Percentiles rank a stretch among this genome's conserved stretches.
Evolutionary conservation across 495 filamentous ascomycete genomes (phyloP).

Genomic region (Corynascus novoguineensis): DNA sequence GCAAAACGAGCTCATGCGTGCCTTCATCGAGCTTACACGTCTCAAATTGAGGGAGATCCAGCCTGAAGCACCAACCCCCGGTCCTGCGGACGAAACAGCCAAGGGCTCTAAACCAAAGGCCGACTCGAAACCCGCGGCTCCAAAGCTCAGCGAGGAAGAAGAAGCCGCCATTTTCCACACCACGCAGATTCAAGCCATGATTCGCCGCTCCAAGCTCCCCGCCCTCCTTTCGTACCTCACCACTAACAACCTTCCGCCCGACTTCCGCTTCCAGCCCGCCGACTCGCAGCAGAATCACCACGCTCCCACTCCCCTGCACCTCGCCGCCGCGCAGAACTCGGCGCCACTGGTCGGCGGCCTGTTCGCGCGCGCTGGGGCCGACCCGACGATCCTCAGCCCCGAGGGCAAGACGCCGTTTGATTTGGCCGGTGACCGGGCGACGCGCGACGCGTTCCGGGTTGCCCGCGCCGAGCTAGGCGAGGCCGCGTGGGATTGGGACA

Average conservation of each 20-base stretch:
- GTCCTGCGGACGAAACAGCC: conserved; percentile 39
- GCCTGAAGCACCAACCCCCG: conserved; percentile 50
- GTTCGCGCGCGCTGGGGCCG: conserved; percentile 65
- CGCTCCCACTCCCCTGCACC: conserved; percentile 77
- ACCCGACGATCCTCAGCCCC: conserved; percentile 65
- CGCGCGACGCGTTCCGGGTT: conserved; percentile 86
- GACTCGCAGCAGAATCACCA: conserved; percentile 69
- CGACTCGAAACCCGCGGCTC: conserved; percentile 40
- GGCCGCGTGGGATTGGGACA: conserved; percentile 70
- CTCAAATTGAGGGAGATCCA: conserved; percentile 72
- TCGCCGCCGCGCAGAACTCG: conserved; percentile 73
- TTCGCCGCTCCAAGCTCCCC: conserved; percentile 84
- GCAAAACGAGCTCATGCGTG: conserved; percentile 86
- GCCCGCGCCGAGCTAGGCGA: conserved; percentile 79
- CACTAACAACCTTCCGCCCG: conserved; percentile 64
- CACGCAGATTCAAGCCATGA: conserved; percentile 76
- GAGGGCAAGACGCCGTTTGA: conserved; percentile 77
- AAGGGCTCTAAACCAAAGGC: conserved; percentile 36
- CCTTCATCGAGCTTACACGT: conserved; percentile 86
- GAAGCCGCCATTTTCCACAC: conserved; percentile 76
- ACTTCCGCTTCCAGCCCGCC: conserved; percentile 72
- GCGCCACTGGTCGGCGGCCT: conserved; percentile 69
- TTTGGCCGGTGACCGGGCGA: conserved; percentile 76
- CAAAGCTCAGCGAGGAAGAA: conserved; percentile 72
- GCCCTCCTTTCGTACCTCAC: conserved; percentile 79